These are phyloP conservation scores for Hymenoscyphus occultus DNA, from an alignment of 2,329 filamentous ascomycete species.

Conservation along the genomic window DNA sequence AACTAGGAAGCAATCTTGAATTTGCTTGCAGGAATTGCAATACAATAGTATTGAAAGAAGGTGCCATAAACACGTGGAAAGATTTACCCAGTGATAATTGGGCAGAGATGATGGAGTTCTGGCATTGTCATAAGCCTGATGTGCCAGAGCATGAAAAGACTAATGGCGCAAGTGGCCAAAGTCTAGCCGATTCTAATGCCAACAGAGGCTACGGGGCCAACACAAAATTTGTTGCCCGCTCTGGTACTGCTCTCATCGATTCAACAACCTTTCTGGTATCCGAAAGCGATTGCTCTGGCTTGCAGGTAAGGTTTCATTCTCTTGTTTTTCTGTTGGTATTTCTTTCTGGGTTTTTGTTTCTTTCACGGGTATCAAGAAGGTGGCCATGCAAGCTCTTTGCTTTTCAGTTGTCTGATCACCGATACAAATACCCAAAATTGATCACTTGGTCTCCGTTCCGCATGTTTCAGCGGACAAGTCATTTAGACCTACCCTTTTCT, in stretches of 20 bases:
- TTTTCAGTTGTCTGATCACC: constrained; percentile 56
- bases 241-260: constrained; percentile 75
- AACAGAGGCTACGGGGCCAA: constrained; percentile 81
- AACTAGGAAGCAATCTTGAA: constrained; percentile 40
- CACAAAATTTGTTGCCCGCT: constrained; percentile 64
- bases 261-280: constrained; percentile 71
- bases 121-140: constrained; percentile 96
- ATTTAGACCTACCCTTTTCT: constrained; percentile 40
- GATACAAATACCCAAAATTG: constrained; percentile 68
- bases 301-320: constrained; percentile 40
- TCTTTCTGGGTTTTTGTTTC: constrained; percentile 16
- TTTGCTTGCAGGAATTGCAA: constrained; percentile 41
- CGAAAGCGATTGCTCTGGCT: constrained; percentile 58
- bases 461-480: constrained; percentile 29
- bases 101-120: constrained; percentile 99
- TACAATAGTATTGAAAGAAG: constrained; percentile 43
- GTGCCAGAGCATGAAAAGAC: constrained; percentile 46
- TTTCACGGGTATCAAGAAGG: constrained; percentile 58
- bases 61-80: constrained; percentile 65
- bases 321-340: constrained; percentile 10
- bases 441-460: constrained; percentile 36
- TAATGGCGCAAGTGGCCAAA: constrained; percentile 34
- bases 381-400: constrained; percentile 48
- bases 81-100: constrained; percentile 94
- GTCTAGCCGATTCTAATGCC: constrained; percentile 40